These are phyloP conservation scores for Aspergillus sp. DNA, from an alignment of 2,329 filamentous ascomycete species.

Conservation along the genomic window DNA sequence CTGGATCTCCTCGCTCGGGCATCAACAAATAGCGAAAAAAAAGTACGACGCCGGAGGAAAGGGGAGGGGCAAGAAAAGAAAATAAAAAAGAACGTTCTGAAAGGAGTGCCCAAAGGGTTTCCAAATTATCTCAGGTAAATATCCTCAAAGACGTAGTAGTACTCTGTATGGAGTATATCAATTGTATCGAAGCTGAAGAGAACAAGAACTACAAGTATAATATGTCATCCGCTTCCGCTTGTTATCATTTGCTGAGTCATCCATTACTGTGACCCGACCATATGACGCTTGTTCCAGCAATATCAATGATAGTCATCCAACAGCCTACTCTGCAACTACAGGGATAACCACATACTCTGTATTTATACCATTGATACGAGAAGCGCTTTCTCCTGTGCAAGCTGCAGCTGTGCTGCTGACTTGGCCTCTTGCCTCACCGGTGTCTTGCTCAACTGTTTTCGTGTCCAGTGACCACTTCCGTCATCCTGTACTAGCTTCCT, in stretches of 20 bases:
- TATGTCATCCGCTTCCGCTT: not conserved
- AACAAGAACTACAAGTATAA: not conserved
- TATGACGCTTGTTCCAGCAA: slow-evolving; percentile 26
- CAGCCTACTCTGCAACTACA: too few relatives aligned
- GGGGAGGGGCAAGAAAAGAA: too few relatives aligned
- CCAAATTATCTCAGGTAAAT: too few relatives aligned
- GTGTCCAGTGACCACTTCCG: not conserved
- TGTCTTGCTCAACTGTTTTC: not conserved
- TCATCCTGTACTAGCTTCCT: not conserved
- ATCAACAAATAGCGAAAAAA: not conserved
- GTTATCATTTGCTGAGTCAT: slow-evolving; percentile 26
- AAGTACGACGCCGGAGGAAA: not conserved
- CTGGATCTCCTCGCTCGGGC: not conserved
- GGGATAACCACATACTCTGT: too few relatives aligned
- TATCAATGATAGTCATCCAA: too few relatives aligned
- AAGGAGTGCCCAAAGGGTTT: too few relatives aligned
- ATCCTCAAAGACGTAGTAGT: too few relatives aligned
- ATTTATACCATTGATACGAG: too few relatives aligned
- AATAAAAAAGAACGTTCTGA: too few relatives aligned
- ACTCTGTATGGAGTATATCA: too few relatives aligned
- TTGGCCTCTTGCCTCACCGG: not conserved
- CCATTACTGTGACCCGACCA: slow-evolving; percentile 26
- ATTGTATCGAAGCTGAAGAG: not conserved
- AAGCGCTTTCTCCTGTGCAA: too few relatives aligned
- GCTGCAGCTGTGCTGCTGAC: not conserved